Base-by-base conservation (phyloP, 2,329 filamentous ascomycete species). In the Nothophoma quercina region DNA sequence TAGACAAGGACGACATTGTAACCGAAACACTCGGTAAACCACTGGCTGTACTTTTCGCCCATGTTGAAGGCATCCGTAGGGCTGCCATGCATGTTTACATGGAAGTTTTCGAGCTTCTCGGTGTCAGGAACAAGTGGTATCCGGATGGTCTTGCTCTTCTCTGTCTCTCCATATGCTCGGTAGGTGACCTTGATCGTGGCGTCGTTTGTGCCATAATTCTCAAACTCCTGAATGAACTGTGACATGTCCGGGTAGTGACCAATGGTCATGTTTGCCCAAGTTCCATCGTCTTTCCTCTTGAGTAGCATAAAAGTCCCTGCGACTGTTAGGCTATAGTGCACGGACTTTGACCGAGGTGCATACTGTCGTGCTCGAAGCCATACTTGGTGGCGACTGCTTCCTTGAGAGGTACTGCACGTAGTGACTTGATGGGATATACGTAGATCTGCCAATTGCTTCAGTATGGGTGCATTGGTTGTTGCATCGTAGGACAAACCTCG, bases 361-460 rank as follows among this genome's bases (percentile, higher is more conserved):
- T 68, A 54, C 79, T 67, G 57, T 81, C 79, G 53, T 78, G 74
- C 22, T 73, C 65, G 49, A 81, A 78, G 55, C 79, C 79, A 67
- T 77, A 63, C 49, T 70, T 71, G 7, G 78, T 79, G 15, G 77
- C 73, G 38, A 73, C 58, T 13, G 75, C 73, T 30, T 68, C 64
- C 2, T 70, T 63, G 21, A 78, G 63, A 16, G 74, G 70, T 5
- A 75, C 68, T 2, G 65, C 70, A 13, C 77, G 74, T 6, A 80
- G 67, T 12, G 77, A 77, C 59, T 81, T 81, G 67, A 81, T 77
- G 2, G 78, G 79, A 51, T 81, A 81, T 5, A 75, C 69, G 51
- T 77, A 78, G 12, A 81, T 73, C 72, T 78, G 6, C 10, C 8
- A 9, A 12, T 2, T 41, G 30, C 10, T 3, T 59, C n/a, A 62